phyloP scores from a whole-genome alignment of 2,329 filamentous ascomycete genomes.

The Aspergillus sclerotialis region DNA sequence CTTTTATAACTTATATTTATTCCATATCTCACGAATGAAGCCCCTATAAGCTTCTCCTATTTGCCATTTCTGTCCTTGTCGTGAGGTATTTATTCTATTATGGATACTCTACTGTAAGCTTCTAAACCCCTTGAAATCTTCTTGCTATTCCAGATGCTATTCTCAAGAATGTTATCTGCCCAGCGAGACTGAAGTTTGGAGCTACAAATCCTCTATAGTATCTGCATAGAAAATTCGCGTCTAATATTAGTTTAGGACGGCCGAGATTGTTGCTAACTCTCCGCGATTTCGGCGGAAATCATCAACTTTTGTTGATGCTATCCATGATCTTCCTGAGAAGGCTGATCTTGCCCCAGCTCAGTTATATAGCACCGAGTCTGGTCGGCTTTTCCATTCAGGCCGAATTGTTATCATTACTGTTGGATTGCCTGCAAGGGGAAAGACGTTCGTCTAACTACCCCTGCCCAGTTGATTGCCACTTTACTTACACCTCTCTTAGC shows the following conservation, averaged over 20 bases:
- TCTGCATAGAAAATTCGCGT: too few species aligned
- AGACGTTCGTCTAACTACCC: constrained; percentile 59
- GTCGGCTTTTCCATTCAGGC: constrained; percentile 91
- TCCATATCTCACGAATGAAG: too few species aligned
- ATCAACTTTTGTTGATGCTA: constrained; percentile 93
- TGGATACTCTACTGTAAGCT: constrained; percentile 45
- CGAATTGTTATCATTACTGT: constrained; percentile 97
- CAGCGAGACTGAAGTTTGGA: too few species aligned
- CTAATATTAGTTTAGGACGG: constrained; percentile 56
- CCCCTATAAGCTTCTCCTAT: too few species aligned
- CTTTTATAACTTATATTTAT: too few species aligned
- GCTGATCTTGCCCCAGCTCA: constrained; percentile 85
- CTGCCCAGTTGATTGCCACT: not conserved
- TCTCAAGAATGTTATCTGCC: too few species aligned
- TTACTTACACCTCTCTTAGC: constrained; percentile 34
- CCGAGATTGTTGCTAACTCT: constrained; percentile 85
- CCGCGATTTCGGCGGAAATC: constrained; percentile 86
- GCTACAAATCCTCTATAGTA: too few species aligned
- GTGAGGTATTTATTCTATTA: constrained; percentile 14
- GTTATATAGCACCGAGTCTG: constrained; percentile 96
- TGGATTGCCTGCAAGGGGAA: constrained; percentile 86
- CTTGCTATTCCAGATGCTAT: too few species aligned
- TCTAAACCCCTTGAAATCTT: not conserved
- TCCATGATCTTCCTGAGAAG: constrained; percentile 84
- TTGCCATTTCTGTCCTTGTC: too few species aligned